Conservation (phyloP, 139 green algal species). For the Bryopsis sp. region DNA sequence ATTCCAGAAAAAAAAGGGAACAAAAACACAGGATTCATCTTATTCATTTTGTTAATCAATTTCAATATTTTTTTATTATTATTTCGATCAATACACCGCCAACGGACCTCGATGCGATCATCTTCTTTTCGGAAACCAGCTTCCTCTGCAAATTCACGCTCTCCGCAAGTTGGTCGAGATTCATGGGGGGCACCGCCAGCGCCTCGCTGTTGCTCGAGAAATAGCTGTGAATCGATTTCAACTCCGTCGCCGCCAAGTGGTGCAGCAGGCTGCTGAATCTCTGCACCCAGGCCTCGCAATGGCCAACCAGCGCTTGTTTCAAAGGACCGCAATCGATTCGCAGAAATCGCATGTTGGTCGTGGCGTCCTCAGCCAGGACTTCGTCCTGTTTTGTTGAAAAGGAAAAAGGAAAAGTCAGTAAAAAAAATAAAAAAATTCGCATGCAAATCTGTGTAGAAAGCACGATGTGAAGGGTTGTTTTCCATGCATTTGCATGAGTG, state of each 20-base stretch:
- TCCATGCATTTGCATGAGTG: no score
- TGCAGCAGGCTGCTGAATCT: conserved; percentile 70
- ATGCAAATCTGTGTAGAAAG: no score
- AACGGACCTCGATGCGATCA: conserved; percentile 33
- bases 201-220: conserved; percentile 32
- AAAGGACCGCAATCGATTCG: conserved; percentile 77
- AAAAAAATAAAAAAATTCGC: no score
- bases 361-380: conserved; percentile 64
- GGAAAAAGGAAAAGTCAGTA: no score
- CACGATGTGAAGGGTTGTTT: no score
- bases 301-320: conserved; percentile 67
- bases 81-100: no score
- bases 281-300: conserved; percentile 69
- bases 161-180: conserved; percentile 64
- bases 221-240: conserved; percentile 40
- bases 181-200: conserved; percentile 23
- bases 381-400: no score
- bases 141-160: conserved; percentile 53
- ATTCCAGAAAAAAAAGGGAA: no score
- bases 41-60: no score
- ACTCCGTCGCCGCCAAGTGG: conserved; percentile 46
- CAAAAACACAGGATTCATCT: no score
- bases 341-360: conserved; percentile 77
- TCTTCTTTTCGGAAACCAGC: conserved; percentile 45
- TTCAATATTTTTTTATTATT: no score